Evolutionary conservation across 331 rosid genomes (phyloP), one percentile per base, ranked within the genome.

Genomic region (Phaseolus coccineus): DNA sequence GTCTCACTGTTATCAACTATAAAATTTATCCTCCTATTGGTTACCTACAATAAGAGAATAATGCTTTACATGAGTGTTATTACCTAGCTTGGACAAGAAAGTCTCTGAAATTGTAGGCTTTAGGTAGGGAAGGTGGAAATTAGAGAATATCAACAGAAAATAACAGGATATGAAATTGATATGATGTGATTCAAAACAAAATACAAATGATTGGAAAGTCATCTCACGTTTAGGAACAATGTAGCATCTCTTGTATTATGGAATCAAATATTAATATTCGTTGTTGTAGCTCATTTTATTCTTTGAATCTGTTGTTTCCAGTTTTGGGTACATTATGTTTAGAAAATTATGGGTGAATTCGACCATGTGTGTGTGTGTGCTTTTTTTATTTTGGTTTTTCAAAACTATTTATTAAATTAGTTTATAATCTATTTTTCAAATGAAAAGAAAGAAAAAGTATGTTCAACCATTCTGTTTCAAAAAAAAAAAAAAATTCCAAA

Each of bases 11-110:
- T 87, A 75, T 91, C 97, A 74, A 92, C 94, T 83, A 94, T 87
- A 82, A 94, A 92, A 89, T 94, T 94, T 76, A 94, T 90, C 86
- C 97, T 86, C 87, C 90, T 89, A 62, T 84, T 90, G 73, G 98
- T 94, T 59, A 94, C 90, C 98, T 94, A 85, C 62, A 77, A 81
- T 22, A 52, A 76, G 72, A 81, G 66, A 82, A 62, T 35, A 66
- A 56, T 67, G 58, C 37, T 46, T 72, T 63, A 28, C 78, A 83
- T 75, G 62, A 76, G 59, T 65, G 63, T 27, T 75, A 73, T 76
- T 72, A 79, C 40, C 72, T 57, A 75, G 53, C 25, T 15, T 56
- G 74, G 37, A 46, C 30, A 74, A 74, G 59, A 63, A 39, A 58
- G 64, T 58, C 14, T 24, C 55, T 37, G 55, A 79, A 79, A 58